Evolutionary conservation across 163 green algal species (phyloP), one percentile per base, ranked within the genome.

Genomic region (Scenedesmus sp.): DNA sequence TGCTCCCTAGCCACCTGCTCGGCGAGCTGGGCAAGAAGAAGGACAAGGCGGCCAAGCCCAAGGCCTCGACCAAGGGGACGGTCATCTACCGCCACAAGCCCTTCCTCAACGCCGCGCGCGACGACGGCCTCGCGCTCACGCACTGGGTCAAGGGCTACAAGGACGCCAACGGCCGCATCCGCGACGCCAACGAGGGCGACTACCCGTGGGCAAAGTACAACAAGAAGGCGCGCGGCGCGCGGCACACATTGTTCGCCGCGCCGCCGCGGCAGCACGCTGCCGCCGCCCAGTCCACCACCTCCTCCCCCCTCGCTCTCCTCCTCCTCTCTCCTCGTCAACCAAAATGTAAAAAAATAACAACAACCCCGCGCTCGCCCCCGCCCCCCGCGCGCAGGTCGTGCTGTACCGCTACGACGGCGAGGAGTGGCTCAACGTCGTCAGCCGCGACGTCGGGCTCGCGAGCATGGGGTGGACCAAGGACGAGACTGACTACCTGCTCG

Each of bases 131-230:
- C 36, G 54, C 93, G 81, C 88, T 99, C 57, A 69, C 84, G 48
- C 93, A 98, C 80, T 99, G 96, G 96, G 87, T 94, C 11, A 98
- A 98, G 74, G 93, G 90, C 85, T 94, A 87, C 78, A 93, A 92
- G 36, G 91, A 96, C 50, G 78, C 86, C 13, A 83, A 84, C 22
- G 93, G 94, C 11, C 76, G 88, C 11, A 85, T 94, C 33, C 63
- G 85, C 24, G 83, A 94, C 45, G 85, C 85, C 0, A 86, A 96
- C 0, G 82, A 91, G 6, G 87, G 84, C 0, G 89, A 95, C 34
- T 98, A 98, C 83, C 77, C 84, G 0, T 98, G 95, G 83, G 91
- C 92, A 13, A 97, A 98, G 84, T 97, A 94, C 87, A 98, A 98
- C 86, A 97, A 96, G 42, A 94, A 96, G 88, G 92, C 94, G 71